A percentile compares a stretch with the other conserved stretches of the same genome.
Evolutionary conservation across 345 rosid genomes (phyloP).

Genomic region (Ceriops decandra): DNA sequence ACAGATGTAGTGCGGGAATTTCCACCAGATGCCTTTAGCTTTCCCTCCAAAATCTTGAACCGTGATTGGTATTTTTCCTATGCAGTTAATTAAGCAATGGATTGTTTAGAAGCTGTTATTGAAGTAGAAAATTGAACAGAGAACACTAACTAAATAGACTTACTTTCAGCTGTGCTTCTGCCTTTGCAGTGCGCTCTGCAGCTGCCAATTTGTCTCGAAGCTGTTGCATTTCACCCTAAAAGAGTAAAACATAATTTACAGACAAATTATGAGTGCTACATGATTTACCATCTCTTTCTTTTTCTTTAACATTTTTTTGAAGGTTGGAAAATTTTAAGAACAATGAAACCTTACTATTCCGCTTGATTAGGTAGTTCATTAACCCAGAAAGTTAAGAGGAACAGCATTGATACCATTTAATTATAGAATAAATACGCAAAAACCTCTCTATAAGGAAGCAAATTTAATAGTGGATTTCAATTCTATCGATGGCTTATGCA

Average conservation of each 20-base stretch:
- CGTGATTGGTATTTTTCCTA: constrained; percentile 46
- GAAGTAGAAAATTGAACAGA: neutral
- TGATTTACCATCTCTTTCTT: neutral
- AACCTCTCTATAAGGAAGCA: neutral
- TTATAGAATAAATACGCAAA: neutral
- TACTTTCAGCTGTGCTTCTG: constrained; percentile 50
- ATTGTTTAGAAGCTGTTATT: neutral
- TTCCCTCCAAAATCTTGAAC: constrained; percentile 45
- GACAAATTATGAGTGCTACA: neutral
- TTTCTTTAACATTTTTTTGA: neutral
- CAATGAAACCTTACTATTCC: neutral
- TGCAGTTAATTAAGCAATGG: constrained; percentile 4
- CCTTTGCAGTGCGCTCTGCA: constrained; percentile 47
- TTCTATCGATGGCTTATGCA: neutral
- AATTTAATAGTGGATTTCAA: neutral
- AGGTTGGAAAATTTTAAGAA: neutral
- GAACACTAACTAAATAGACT: neutral
- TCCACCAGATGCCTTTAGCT: constrained; percentile 31
- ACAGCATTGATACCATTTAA: neutral
- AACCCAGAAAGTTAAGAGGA: neutral
- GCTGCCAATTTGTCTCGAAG: constrained; percentile 42
- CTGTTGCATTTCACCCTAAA: constrained; percentile 51
- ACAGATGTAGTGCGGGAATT: constrained; percentile 17
- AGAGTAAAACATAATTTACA: neutral
- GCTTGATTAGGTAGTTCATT: neutral